Base-by-base conservation (phyloP, 306 rosid species). In the Acacia acuminata region DNA sequence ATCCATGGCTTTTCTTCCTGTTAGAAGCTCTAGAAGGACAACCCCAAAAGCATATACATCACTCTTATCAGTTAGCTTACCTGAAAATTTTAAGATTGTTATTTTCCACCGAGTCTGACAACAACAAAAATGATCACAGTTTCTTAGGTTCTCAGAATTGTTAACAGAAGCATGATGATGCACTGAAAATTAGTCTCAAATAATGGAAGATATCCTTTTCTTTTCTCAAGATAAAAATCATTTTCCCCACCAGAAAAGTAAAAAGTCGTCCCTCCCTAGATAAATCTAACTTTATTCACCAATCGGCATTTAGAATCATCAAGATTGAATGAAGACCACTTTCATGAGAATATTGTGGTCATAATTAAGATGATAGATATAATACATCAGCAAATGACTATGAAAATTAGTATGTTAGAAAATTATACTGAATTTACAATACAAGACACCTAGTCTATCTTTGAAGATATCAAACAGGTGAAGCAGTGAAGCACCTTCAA, bases 1-100 rank as follows among this genome's bases (percentile, higher is more conserved):
- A 75, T 90, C 93, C 84, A 92, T 84, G 14, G 93, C 90, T 84
- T 88, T 92, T 89, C 89, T 88, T 87, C 98, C 98, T 0, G 91
- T 88, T 63, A 93, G 83, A 77, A 96, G 96, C 81, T 96, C 97
- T 73, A 96, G 79, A 81, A 96, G 98, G 72, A 96, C 90, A 45
- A 93, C 91, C 36, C 98, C 99, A 42, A 96, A 96, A 77, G 98
- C 97, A 76, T 93, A 96, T 25, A 96, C 98, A 63, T 96, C 98
- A 13, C 97, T 91, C 84, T 93, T 96, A 77, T 96, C 99, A 0
- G 99, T 93, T 82, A 96, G 86, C 79, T 90, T 93, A 72, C 99
- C 99, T 93, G 92, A 38, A 82, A 82, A 79, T 16, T 42, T 38
- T 36, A 30, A 40, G 42, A 13, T 50, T 58, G 55, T 89, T 67